Base-by-base conservation (phyloP, 441 rosid species). In the Hura crepitans region DNA sequence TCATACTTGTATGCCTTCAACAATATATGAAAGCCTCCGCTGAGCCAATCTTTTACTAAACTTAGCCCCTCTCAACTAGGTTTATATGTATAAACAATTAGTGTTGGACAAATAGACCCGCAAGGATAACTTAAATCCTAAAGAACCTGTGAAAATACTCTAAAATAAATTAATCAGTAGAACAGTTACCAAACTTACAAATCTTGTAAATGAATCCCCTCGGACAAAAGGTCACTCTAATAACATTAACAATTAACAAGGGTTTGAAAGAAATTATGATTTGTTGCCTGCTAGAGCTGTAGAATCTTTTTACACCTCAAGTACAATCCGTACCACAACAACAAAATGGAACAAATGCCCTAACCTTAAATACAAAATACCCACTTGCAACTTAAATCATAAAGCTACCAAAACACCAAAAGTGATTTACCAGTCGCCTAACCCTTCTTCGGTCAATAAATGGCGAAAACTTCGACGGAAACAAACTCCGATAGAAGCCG, bases 391-490 rank as follows among this genome's bases (percentile, higher is more conserved):
- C 33, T 62, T 42, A 10, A 27, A 55, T n/a, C n/a, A 54, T n/a
- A 37, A 17, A 35, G 9, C 30, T 28, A 57, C 23, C 35, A 23
- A 17, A 23, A 10, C 15, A 35, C 59, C 5, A 31, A 17, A 53
- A 65, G 37, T 67, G 20, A 67, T 39, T 65, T 67, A 67, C 61
- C 62, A 54, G 62, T 37, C 47, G 18, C 47, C 51, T 20, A 23
- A 53, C 62, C 22, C n/a, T 53, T 10, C 35, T 49, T 2, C 15
- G n/a, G 28, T 47, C 27, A 65, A 30, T n/a, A 17, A 30, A 47
- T n/a, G n/a, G n/a, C n/a, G n/a, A n/a, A n/a, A n/a, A n/a, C 46
- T 31, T 28, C 1, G 2, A 65, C 11, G n/a, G 28, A 18, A 30
- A 37, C 43, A 35, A 35, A 50, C 30, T 50, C 59, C 69, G 13